Base-by-base conservation (phyloP, 495 filamentous ascomycete species). In the Penicillium atrosanguineum region DNA sequence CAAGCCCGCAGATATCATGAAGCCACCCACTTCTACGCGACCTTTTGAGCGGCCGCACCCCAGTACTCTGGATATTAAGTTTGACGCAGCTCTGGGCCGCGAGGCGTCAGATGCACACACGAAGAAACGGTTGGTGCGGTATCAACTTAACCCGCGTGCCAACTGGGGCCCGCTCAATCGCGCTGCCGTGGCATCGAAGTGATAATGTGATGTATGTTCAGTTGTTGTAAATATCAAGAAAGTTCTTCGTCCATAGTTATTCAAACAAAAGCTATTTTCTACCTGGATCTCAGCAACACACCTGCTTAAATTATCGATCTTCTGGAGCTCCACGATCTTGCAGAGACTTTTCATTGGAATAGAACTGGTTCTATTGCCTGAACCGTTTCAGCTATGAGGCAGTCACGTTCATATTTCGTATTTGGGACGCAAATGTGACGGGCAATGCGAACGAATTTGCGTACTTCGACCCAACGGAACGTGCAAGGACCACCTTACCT, bases 131-230 rank as follows among this genome's bases (percentile, higher is more conserved):
- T 71, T 91, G 18, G 81, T 93, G 34, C 76, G 92, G 42, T 98
- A 96, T 68, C 95, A 95, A 73, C 63, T 82, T 25, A 97, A 97
- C 64, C 94, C 94, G 14, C 74, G 84, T 34, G 84, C 87, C 41
- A 92, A 97, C 63, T 98, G 94, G 94, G 94, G 94, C 0, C 94
- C 94, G 0, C 85, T 96, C 84, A 86, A 76, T 59, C 79, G 83
- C 44, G 93, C 93, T 37, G 63, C 68, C 1, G 48, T 39, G 11
- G 41, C 46, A 7, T 37, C 46, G 12, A 34, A 43, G 25, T 48
- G 48, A 52, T 48, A 9, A 34, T 14, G 25, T 11, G 37, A 16
- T 31, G 42, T 46, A 29, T 36, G 14, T 26, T 15, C 16, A 46
- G 6, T 12, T 40, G 31, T 23, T 53, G 50, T 53, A 50, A 44